Percentiles rank a stretch among this genome's conserved stretches.
These are phyloP conservation scores for Marasmius fiardii DNA, from an alignment of 1,284 basidiomycete genomes.

Conservation along the genomic window DNA sequence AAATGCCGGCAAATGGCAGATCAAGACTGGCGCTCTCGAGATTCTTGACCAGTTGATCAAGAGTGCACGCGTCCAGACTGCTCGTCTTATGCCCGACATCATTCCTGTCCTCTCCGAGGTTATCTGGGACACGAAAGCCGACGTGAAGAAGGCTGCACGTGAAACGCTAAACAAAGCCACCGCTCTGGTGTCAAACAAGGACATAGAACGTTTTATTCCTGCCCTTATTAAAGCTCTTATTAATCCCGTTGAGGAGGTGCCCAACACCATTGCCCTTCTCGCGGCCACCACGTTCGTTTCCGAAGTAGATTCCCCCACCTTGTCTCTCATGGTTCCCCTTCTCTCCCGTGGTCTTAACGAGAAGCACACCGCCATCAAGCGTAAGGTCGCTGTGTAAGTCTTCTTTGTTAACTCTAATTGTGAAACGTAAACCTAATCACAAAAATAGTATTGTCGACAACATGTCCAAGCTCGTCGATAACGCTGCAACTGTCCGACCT, in stretches of 20 bases:
- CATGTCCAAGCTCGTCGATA: slow-evolving; percentile 99
- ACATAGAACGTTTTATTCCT: slow-evolving; percentile 98
- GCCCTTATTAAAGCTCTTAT: slow-evolving; percentile 96
- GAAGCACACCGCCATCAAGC: slow-evolving; percentile 94
- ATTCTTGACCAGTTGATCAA: slow-evolving; percentile 90
- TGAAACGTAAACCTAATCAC: slow-evolving; percentile 14
- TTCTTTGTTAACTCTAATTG: slow-evolving; percentile 13
- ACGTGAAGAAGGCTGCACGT: slow-evolving; percentile 99
- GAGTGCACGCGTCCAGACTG: slow-evolving; percentile 83
- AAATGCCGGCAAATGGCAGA: slow-evolving; percentile 98
- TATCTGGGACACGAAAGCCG: slow-evolving; percentile 99
- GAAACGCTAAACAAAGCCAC: slow-evolving; percentile 92
- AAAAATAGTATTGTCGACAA: slow-evolving; percentile 84
- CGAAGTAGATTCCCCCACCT: slow-evolving; percentile 98
- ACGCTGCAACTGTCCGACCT: slow-evolving; percentile 90
- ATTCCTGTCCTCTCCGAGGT: slow-evolving; percentile 94
- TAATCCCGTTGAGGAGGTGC: slow-evolving; percentile 99
- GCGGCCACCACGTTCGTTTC: slow-evolving; percentile 99
- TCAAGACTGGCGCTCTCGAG: slow-evolving; percentile 90
- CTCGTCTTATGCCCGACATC: slow-evolving; percentile 92
- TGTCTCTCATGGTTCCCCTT: slow-evolving; percentile 98
- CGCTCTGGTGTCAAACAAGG: slow-evolving; percentile 97
- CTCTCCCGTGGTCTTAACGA: slow-evolving; percentile 94
- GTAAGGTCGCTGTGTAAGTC: slow-evolving; percentile 90
- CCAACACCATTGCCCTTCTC: slow-evolving; percentile 93